phyloP scores from a whole-genome alignment of 345 rosid genomes.

The Sonneratia alba region DNA sequence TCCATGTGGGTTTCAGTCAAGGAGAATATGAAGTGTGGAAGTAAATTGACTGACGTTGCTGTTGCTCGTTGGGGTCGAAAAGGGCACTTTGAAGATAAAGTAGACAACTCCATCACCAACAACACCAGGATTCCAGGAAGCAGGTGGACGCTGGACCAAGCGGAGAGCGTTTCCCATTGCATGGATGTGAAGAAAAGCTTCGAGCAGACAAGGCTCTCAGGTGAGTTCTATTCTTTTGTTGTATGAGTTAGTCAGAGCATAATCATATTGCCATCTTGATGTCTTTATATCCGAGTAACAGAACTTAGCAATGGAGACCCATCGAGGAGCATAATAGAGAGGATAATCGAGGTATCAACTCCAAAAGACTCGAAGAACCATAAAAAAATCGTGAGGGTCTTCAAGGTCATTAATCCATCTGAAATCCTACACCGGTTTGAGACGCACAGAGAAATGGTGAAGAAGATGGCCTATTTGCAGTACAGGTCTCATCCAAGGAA shows the following conservation, averaged over 20 bases:
- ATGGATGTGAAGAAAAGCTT: not conserved
- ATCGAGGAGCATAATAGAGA: conserved; percentile 36
- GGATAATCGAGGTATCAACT: conserved; percentile 31
- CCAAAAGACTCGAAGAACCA: conserved; percentile 25
- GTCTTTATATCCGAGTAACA: not conserved
- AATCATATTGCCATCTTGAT: not conserved
- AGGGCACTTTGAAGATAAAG: not conserved
- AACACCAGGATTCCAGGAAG: not conserved
- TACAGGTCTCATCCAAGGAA: conserved; percentile 28
- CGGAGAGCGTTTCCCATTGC: not conserved
- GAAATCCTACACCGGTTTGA: conserved; percentile 26
- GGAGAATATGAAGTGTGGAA: conserved; percentile 1
- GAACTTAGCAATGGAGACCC: conserved; percentile 35
- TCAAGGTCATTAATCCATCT: conserved; percentile 28
- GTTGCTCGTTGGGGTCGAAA: not conserved
- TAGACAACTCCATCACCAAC: not conserved
- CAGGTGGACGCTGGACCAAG: too few relatives aligned
- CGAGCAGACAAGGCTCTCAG: not conserved
- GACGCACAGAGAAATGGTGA: conserved; percentile 31
- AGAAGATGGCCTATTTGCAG: conserved; percentile 21
- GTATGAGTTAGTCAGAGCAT: not conserved
- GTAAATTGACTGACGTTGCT: not conserved
- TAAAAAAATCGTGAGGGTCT: conserved; percentile 27
- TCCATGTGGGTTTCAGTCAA: not conserved
- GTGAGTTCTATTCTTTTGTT: not conserved